These are phyloP conservation scores for Plantago lanceolata DNA, from an alignment of 305 asterid genomes.

Conservation along the genomic window DNA sequence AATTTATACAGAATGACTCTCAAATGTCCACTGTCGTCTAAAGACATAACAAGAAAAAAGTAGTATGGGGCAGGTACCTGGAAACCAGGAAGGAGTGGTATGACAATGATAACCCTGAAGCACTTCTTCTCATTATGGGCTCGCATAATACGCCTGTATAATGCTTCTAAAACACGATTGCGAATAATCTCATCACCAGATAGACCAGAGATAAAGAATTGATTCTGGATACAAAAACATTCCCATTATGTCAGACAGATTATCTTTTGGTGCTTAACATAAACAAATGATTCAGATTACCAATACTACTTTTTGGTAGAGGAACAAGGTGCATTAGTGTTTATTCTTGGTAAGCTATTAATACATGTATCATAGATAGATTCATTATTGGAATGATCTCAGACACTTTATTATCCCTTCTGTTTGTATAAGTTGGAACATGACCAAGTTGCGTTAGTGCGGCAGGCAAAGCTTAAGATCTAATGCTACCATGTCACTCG, in stretches of 20 bases:
- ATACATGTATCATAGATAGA: no score
- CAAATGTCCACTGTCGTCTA: constrained; percentile 18
- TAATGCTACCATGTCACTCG: neutral
- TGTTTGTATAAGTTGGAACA: neutral
- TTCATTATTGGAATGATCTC: no score
- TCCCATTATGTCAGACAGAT: constrained; percentile 25
- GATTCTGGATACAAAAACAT: constrained; percentile 59
- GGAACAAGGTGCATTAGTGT: neutral
- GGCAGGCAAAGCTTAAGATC: neutral
- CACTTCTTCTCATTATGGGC: constrained; percentile 81
- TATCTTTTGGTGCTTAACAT: constrained; percentile 8
- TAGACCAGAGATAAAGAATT: constrained; percentile 95
- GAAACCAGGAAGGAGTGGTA: constrained; percentile 95
- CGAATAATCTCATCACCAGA: constrained; percentile 78
- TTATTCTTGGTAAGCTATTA: no score
- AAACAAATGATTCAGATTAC: constrained; percentile 9
- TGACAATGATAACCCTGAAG: constrained; percentile 86
- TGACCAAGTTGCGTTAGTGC: neutral
- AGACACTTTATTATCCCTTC: constrained; percentile 1
- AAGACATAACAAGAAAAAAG: constrained; percentile 18
- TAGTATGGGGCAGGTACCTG: constrained; percentile 47
- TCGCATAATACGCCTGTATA: constrained; percentile 71
- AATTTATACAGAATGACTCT: constrained; percentile 1
- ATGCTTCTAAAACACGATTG: constrained; percentile 81
- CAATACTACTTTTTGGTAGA: neutral